These are phyloP conservation scores for Avena eriantha DNA, from an alignment of 176 grass and related monocot species.

Conservation along the genomic window DNA sequence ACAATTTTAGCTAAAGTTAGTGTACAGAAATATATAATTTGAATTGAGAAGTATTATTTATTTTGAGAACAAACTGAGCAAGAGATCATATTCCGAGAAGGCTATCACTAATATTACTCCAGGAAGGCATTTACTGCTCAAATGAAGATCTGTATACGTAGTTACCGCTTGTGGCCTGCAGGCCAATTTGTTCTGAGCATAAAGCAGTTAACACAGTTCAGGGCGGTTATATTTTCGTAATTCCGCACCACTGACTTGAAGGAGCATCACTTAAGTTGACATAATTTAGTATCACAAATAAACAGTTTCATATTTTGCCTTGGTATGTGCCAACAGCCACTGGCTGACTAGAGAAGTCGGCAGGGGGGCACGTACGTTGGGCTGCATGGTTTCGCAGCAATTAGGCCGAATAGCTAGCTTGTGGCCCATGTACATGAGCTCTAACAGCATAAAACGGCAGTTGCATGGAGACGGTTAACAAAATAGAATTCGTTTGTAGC, in stretches of 20 bases:
- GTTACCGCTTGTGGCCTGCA: not conserved
- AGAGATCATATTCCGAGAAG: not conserved
- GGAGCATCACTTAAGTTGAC: not conserved
- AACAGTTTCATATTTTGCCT: not conserved
- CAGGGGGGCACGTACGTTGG: not conserved
- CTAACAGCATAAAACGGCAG: not conserved
- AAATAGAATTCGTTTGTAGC: not conserved
- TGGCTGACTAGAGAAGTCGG: constrained; percentile 3
- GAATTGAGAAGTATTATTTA: not conserved
- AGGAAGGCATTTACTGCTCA: not conserved
- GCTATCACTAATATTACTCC: not conserved
- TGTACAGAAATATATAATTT: not conserved
- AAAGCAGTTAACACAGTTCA: constrained; percentile 6
- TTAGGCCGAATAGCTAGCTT: not conserved
- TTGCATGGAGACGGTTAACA: not conserved
- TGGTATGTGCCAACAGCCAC: not conserved
- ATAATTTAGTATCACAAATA: not conserved
- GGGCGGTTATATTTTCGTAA: not conserved
- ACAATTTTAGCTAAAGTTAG: constrained; percentile 13
- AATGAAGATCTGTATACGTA: not conserved
- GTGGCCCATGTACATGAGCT: not conserved
- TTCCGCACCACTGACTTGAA: not conserved
- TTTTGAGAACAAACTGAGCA: constrained; percentile 10
- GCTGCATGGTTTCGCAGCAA: not conserved
- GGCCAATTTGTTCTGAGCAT: not conserved